Percentiles rank a stretch among this genome's conserved stretches.
These are phyloP conservation scores for Pseudogymnoascus destructans DNA, from an alignment of 2,329 filamentous ascomycete species.

Conservation along the genomic window DNA sequence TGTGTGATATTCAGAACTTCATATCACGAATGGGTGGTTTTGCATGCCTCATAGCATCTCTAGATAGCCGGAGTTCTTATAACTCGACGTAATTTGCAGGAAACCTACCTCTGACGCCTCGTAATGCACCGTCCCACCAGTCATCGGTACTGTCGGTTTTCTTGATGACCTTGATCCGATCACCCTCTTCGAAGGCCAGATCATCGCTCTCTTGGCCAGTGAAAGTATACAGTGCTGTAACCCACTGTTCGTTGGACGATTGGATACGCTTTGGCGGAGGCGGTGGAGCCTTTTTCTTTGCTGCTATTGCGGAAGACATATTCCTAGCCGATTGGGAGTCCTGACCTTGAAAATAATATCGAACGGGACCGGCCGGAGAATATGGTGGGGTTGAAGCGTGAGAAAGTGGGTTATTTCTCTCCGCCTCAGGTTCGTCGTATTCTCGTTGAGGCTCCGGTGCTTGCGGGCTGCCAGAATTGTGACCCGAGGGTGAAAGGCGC, in stretches of 20 bases:
- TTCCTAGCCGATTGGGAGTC: background rate
- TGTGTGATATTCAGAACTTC: background rate
- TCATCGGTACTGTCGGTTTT: slow-evolving; percentile 71
- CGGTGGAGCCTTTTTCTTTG: slow-evolving; percentile 64
- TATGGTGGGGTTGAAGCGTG: slow-evolving; percentile 12
- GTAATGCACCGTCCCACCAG: slow-evolving; percentile 75
- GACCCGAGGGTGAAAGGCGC: slow-evolving; percentile 12
- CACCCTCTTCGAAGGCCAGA: slow-evolving; percentile 62
- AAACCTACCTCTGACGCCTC: slow-evolving; percentile 56
- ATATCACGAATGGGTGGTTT: background rate
- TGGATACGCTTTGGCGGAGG: slow-evolving; percentile 51
- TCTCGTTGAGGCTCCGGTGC: slow-evolving; percentile 2
- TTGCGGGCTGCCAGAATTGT: background rate
- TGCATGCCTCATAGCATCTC: background rate
- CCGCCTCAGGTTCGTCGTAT: background rate
- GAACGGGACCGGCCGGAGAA: slow-evolving; percentile 20
- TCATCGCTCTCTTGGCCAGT: slow-evolving; percentile 57
- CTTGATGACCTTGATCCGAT: slow-evolving; percentile 63
- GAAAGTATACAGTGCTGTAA: slow-evolving; percentile 66
- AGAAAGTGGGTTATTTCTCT: background rate
- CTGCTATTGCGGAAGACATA: slow-evolving; percentile 20
- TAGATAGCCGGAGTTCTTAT: background rate
- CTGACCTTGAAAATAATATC: slow-evolving; percentile 22
- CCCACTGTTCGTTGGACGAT: slow-evolving; percentile 38
- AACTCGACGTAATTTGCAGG: slow-evolving; percentile 57